phyloP scores from a whole-genome alignment of 441 rosid genomes.

The Omphalea diandra region DNA sequence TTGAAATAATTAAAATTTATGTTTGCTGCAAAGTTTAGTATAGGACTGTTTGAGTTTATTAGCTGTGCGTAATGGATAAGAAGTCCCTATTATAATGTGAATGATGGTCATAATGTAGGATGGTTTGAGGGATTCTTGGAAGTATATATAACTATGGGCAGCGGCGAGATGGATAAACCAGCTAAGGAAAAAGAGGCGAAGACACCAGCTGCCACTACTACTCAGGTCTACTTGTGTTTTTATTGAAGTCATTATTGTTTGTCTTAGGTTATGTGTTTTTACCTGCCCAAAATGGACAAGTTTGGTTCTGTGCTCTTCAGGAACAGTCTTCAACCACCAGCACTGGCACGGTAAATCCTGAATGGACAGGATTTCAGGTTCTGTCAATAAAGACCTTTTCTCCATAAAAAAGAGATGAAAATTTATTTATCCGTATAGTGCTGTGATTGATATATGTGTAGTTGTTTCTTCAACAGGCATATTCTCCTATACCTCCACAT shows the following conservation, averaged over 20 bases:
- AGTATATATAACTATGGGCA: constrained; percentile 50
- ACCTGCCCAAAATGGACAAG: not conserved
- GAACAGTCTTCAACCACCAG: constrained; percentile 61
- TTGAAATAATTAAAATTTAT: no score
- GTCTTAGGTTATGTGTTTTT: constrained; percentile 4
- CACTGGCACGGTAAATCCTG: constrained; percentile 66
- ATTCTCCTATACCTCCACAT: constrained; percentile 93
- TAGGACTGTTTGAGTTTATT: not conserved
- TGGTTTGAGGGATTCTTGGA: constrained; percentile 41
- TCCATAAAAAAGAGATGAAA: not conserved
- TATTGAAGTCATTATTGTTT: constrained; percentile 8
- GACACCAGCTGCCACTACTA: constrained; percentile 46
- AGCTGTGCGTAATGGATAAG: not conserved
- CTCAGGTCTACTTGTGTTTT: constrained; percentile 51
- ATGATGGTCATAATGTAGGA: constrained; percentile 38
- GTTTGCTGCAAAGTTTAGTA: not conserved
- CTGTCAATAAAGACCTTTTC: not conserved
- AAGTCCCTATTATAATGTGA: constrained; percentile 27
- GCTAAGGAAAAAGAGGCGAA: constrained; percentile 76
- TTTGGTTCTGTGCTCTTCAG: constrained; percentile 38
- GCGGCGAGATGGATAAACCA: constrained; percentile 65
- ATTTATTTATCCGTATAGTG: constrained; percentile 9
- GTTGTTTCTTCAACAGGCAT: constrained; percentile 54
- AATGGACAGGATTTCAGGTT: constrained; percentile 98
- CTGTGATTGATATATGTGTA: constrained; percentile 20